Base-by-base conservation (phyloP, 2,329 filamentous ascomycete species). In the Myriosclerotinia scirpicola region DNA sequence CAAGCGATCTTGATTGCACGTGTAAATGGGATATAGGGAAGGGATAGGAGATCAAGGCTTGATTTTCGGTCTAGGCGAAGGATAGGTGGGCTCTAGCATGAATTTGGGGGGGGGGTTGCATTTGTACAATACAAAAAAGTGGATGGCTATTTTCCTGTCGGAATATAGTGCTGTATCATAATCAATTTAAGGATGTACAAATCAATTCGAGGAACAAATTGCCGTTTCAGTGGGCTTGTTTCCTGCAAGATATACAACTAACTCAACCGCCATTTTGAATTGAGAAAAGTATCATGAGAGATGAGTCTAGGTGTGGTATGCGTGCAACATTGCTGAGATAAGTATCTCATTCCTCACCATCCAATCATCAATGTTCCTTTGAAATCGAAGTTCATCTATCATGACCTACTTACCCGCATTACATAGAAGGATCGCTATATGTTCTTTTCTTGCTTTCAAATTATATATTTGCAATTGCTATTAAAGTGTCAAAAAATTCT, bases 111-210 rank as follows among this genome's bases (percentile, higher is more conserved):
- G 9, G 15, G 14, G 48, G 65, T 52, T 26, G 6, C 54, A 60
- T 60, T 48, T 67, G 66, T 67, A 67, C 34, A 61, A 60, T 61
- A 67, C 42, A 59, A 65, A 61, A 26, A 38, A 44, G 30, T 50
- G 40, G n/a, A 56, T 64, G 30, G 30, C 62, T 22, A 56, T 50
- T 56, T 48, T 7, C 22, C 22, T n/a, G n/a, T 48, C 53, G 5
- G n/a, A 26, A 40, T 20, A 56, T 56, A 64, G 26, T 40, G 30
- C 40, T 56, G 62, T 46, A 56, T 56, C 52, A 44, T 48, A 56
- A 56, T 50, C 26, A 22, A 56, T n/a, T 56, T 48, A 36, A 34
- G 62, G 26, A 56, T 64, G 38, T 64, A 64, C 62, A 64, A 64
- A 40, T 34, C 20, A 36, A 8, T 22, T 44, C 15, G 30, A 48